phyloP scores from a whole-genome alignment of 805 yeast species.

The Hemisphaericaspora nanyangensis region DNA sequence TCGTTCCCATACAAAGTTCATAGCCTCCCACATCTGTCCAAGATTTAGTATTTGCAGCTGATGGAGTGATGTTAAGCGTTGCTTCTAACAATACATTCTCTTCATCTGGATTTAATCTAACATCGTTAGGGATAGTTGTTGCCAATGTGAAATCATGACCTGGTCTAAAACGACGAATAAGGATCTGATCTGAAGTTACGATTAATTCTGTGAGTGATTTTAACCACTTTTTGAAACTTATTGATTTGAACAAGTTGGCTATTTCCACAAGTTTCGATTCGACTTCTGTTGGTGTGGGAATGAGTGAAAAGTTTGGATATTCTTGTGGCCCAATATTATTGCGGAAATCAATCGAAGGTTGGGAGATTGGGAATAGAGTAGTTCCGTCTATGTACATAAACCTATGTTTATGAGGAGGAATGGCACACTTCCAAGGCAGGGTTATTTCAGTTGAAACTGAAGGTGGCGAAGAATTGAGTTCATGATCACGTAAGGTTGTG shows the following conservation, averaged over 20 bases:
- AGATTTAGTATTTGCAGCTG: constrained; percentile 47
- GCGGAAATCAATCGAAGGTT: background rate
- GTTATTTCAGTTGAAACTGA: constrained; percentile 47
- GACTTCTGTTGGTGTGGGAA: constrained; percentile 14
- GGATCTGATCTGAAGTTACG: constrained; percentile 60
- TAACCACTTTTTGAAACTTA: constrained; percentile 69
- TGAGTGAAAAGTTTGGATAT: constrained; percentile 51
- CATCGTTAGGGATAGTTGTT: constrained; percentile 48
- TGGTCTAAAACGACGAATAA: constrained; percentile 87
- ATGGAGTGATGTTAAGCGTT: constrained; percentile 77
- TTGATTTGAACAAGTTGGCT: constrained; percentile 55
- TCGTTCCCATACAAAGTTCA: constrained; percentile 79
- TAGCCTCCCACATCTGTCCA: constrained; percentile 98
- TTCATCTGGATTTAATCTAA: constrained; percentile 34
- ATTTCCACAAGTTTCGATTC: constrained; percentile 48
- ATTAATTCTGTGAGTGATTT: constrained; percentile 55
- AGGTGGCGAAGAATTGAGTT: constrained; percentile 63
- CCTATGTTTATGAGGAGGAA: constrained; percentile 92
- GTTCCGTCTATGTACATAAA: constrained; percentile 77
- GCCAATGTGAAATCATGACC: constrained; percentile 94
- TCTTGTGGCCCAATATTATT: constrained; percentile 46
- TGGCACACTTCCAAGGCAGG: constrained; percentile 84
- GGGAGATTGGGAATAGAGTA: constrained; percentile 17
- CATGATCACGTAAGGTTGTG: constrained; percentile 49
- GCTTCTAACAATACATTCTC: constrained; percentile 62